Evolutionary conservation across 2,329 filamentous ascomycete genomes (phyloP).

Genomic region (Aspergillus tubingensis): DNA sequence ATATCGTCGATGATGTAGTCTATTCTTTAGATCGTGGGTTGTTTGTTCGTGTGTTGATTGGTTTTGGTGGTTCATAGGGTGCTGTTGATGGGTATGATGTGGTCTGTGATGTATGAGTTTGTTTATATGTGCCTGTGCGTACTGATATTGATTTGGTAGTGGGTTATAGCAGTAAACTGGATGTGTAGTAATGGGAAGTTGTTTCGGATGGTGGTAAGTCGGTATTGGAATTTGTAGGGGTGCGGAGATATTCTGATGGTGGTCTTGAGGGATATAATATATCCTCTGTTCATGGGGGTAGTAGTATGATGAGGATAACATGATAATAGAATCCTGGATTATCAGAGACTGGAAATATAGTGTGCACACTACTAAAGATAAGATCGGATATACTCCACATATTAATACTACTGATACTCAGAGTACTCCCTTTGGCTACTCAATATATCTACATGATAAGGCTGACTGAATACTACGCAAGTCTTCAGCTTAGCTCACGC

Average conservation of each 20-base stretch:
- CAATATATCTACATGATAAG: too few relatives aligned
- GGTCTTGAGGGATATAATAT: neutral
- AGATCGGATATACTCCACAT: too few relatives aligned
- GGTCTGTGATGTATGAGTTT: too few relatives aligned
- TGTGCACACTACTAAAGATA: too few relatives aligned
- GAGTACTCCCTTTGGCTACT: too few relatives aligned
- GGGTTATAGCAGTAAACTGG: neutral
- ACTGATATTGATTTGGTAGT: neutral
- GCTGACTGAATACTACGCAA: too few relatives aligned
- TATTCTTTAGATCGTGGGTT: neutral
- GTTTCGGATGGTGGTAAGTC: neutral
- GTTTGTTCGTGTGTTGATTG: neutral
- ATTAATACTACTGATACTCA: too few relatives aligned
- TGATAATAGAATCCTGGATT: neutral
- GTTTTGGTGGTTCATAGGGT: neutral
- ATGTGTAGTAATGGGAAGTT: neutral
- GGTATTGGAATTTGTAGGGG: too few relatives aligned
- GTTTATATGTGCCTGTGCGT: neutral
- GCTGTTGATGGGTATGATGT: too few relatives aligned
- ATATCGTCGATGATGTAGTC: neutral
- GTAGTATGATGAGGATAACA: neutral
- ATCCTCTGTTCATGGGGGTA: neutral
- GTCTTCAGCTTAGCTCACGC: too few relatives aligned
- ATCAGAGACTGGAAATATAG: too few relatives aligned
- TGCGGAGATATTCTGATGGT: neutral